Evolutionary conservation across 139 green algal genomes (phyloP), one percentile per base, ranked within the genome.

Genomic region (Protoeuglena noctilucae): DNA sequence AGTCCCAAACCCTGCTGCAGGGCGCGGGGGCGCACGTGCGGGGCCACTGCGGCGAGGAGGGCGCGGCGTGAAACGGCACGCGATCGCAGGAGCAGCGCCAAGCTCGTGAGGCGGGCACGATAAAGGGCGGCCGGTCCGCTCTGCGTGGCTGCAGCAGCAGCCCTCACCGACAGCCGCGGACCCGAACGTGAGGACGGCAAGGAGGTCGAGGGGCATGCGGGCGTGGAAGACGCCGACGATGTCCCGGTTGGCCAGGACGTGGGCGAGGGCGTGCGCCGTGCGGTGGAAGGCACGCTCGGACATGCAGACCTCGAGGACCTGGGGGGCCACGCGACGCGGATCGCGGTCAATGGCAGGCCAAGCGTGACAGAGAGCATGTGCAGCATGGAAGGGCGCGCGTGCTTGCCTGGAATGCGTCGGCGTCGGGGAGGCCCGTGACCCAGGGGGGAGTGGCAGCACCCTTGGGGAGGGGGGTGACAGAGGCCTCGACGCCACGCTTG

Each of bases 201-300:
- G 53, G 53, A 80, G 57, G 5, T 63, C 56, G 23, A 85, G 65
- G 0, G 82, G 77, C 51, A 94, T 56, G 3, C 81, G 72, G 27
- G 73, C 78, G 69, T 95, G 79, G 22, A 73, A 95, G 18, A 87
- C 76, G 23, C 70, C 81, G 19, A 57, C 27, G 21, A 83, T 56
- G 43, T 78, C 56, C 17, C 53, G 49, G 16, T 58, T 56, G 3
- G 63, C 48, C 40, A 93, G 62, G 43, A 51, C 51, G 12, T 60
- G 41, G 1, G 65, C 63, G 52, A 94, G 61, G 18, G 71, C 58
- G 4, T 40, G 28, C 23, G 62, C 51, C 2, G 51, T n/a, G n/a
- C n/a, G n/a, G n/a, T n/a, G n/a, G n/a, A n/a, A n/a, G n/a, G n/a
- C n/a, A n/a, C n/a, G n/a, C n/a, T n/a, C n/a, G n/a, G n/a, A n/a